phyloP scores from a whole-genome alignment of 306 rosid species.

The Casuarina glauca region DNA sequence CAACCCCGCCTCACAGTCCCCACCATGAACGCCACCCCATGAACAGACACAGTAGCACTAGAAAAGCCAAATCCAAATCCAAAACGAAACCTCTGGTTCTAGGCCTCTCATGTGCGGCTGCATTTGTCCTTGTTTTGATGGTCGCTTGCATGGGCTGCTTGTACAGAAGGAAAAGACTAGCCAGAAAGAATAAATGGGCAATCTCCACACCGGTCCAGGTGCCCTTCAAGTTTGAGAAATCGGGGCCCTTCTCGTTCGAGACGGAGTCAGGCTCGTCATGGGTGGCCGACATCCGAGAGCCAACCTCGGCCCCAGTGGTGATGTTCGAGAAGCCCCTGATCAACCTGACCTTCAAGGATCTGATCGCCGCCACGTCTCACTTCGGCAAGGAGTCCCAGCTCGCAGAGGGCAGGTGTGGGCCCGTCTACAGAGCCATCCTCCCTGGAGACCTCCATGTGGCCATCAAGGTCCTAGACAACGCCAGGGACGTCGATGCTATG shows the following conservation, averaged over 20 bases:
- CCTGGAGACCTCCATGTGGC: slow-evolving; percentile 96
- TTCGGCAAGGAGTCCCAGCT: slow-evolving; percentile 93
- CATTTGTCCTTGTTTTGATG: slow-evolving; percentile 26
- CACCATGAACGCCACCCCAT: slow-evolving; percentile 22
- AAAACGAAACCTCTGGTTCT: slow-evolving; percentile 27
- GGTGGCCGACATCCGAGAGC: slow-evolving; percentile 85
- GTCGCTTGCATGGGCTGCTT: slow-evolving; percentile 22
- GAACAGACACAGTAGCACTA: neutral
- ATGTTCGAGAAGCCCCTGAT: slow-evolving; percentile 96
- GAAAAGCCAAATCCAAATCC: slow-evolving; percentile 26
- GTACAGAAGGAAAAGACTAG: slow-evolving; percentile 43
- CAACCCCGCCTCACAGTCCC: slow-evolving; percentile 19
- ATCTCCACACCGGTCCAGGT: slow-evolving; percentile 73
- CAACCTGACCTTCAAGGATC: slow-evolving; percentile 71
- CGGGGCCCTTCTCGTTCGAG: slow-evolving; percentile 88
- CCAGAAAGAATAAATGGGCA: slow-evolving; percentile 75
- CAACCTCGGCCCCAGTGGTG: slow-evolving; percentile 79
- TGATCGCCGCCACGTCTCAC: slow-evolving; percentile 92
- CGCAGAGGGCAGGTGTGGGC: slow-evolving; percentile 90
- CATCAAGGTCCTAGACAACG: slow-evolving; percentile 79
- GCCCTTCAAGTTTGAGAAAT: slow-evolving; percentile 64
- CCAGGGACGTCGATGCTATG: slow-evolving; percentile 50
- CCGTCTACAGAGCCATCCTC: slow-evolving; percentile 79
- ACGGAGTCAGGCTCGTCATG: slow-evolving; percentile 89
- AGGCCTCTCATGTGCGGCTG: slow-evolving; percentile 36